Percentiles rank a stretch among this genome's conserved stretches.
Conservation (phyloP, 2,329 filamentous ascomycete species). For the Emericellopsis atlantica region DNA sequence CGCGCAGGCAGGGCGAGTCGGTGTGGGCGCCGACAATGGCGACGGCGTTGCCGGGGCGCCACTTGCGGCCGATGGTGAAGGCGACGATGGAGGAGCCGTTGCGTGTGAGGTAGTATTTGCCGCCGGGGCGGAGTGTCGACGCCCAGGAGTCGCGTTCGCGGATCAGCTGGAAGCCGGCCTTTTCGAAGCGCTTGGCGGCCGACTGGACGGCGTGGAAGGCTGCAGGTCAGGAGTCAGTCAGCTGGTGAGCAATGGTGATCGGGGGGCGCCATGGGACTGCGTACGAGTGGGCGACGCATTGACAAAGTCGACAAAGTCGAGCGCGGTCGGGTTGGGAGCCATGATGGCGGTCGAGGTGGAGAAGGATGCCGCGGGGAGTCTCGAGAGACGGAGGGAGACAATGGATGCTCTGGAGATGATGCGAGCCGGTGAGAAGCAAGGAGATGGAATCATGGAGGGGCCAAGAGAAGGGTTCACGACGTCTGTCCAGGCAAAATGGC, state of each 20-base stretch:
- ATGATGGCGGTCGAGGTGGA: conserved; percentile 25
- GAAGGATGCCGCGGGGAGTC: conserved; percentile 6
- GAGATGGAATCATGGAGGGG: neutral
- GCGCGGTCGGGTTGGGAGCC: conserved; percentile 44
- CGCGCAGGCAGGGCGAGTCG: conserved; percentile 79
- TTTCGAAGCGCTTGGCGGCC: conserved; percentile 61
- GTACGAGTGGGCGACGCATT: conserved; percentile 88
- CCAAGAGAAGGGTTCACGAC: neutral
- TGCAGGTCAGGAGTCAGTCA: conserved; percentile 21
- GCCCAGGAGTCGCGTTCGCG: conserved; percentile 87
- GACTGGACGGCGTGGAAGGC: conserved; percentile 89
- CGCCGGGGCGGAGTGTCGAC: conserved; percentile 65
- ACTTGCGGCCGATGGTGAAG: conserved; percentile 82
- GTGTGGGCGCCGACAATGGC: conserved; percentile 94
- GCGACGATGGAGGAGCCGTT: conserved; percentile 88
- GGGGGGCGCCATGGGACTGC: conserved; percentile 12
- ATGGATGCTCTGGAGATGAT: neutral
- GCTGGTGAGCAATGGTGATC: conserved; percentile 4
- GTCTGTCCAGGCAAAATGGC: neutral
- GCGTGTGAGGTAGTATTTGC: conserved; percentile 92
- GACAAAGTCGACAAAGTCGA: conserved; percentile 86
- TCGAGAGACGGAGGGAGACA: neutral
- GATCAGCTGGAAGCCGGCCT: conserved; percentile 78
- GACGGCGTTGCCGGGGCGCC: conserved; percentile 83
- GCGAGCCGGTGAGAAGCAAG: neutral